A percentile compares a stretch with the other conserved stretches of the same genome.
Evolutionary conservation across 352 stramenopile species (phyloP).

Genomic region (Pilasporangium apinafurcum): DNA sequence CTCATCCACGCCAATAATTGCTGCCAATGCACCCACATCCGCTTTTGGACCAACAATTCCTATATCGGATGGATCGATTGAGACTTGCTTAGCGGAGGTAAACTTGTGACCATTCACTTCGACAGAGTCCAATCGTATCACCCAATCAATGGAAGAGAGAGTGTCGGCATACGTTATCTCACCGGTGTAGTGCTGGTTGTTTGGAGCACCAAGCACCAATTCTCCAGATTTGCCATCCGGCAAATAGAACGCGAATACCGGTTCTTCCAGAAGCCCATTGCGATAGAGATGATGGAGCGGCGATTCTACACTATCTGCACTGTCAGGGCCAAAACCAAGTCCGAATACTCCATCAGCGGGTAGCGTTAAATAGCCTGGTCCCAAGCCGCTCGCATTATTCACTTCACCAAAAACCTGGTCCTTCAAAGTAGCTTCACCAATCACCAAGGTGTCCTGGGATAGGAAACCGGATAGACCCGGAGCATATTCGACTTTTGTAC

Average conservation of each 20-base stretch:
- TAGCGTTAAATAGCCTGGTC: too few relatives aligned
- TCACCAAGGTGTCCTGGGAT: slow-evolving; percentile 2
- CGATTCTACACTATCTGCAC: background rate
- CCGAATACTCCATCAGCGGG: slow-evolving; percentile 2
- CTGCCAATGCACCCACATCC: too few relatives aligned
- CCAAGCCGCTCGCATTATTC: too few relatives aligned
- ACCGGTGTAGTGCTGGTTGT: slow-evolving; percentile 4
- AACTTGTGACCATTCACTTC: background rate
- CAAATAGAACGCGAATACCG: slow-evolving; percentile 9
- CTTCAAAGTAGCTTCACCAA: background rate
- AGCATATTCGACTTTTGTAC: background rate
- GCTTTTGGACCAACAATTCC: too few relatives aligned
- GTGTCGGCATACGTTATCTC: background rate
- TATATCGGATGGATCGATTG: too few relatives aligned
- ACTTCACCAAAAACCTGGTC: slow-evolving; percentile 2
- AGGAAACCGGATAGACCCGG: background rate
- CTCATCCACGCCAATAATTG: too few relatives aligned
- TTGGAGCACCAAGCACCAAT: slow-evolving; percentile 1
- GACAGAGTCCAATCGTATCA: slow-evolving; percentile 1
- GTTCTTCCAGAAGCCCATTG: slow-evolving; percentile 1
- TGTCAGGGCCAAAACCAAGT: background rate
- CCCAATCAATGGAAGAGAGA: background rate
- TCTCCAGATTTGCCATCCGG: too few relatives aligned
- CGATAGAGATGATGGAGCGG: too few relatives aligned
- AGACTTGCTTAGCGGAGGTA: background rate